These are phyloP conservation scores for Tylopilus vinaceipallidus DNA, from an alignment of 768 basidiomycete genomes.

Conservation along the genomic window DNA sequence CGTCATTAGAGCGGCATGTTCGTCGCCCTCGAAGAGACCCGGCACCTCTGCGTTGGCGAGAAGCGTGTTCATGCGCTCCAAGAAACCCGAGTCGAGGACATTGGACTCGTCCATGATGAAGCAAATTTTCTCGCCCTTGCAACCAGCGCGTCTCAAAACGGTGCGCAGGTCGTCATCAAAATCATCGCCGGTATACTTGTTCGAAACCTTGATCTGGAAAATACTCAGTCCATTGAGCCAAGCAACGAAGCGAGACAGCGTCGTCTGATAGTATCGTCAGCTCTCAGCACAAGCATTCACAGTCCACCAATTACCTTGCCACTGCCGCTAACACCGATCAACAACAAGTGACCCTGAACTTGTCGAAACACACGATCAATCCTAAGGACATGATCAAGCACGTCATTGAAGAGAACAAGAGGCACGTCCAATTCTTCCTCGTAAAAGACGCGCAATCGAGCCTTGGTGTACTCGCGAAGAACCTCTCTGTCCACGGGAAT, in stretches of 20 bases:
- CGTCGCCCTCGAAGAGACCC: conserved; percentile 99
- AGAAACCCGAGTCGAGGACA: conserved; percentile 96
- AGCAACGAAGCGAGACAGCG: conserved; percentile 94
- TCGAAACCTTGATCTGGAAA: conserved; percentile 99
- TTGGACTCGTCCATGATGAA: conserved; percentile 99
- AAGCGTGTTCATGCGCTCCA: conserved; percentile 99
- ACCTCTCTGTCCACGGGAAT: conserved; percentile 92
- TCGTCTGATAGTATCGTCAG: conserved; percentile 61
- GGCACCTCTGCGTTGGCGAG: conserved; percentile 99
- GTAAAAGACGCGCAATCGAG: conserved; percentile 95
- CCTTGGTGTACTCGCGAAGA: conserved; percentile 95
- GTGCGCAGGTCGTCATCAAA: conserved; percentile 97
- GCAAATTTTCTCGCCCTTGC: conserved; percentile 98
- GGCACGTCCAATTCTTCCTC: conserved; percentile 99
- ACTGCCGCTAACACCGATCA: conserved; percentile 97
- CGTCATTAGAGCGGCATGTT: conserved; percentile 96
- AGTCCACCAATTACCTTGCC: conserved; percentile 71
- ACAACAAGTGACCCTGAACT: conserved; percentile 91
- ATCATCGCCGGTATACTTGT: conserved; percentile 97
- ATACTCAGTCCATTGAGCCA: conserved; percentile 99
- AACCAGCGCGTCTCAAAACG: conserved; percentile 92
- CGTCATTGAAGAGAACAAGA: conserved; percentile 97
- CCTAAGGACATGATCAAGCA: conserved; percentile 94
- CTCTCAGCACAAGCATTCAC: conserved; percentile 2
- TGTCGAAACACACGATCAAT: conserved; percentile 99